Evolutionary conservation across 768 basidiomycete species (phyloP), one percentile per base, ranked within the genome.

Genomic region (Fibroporia radiculosa): DNA sequence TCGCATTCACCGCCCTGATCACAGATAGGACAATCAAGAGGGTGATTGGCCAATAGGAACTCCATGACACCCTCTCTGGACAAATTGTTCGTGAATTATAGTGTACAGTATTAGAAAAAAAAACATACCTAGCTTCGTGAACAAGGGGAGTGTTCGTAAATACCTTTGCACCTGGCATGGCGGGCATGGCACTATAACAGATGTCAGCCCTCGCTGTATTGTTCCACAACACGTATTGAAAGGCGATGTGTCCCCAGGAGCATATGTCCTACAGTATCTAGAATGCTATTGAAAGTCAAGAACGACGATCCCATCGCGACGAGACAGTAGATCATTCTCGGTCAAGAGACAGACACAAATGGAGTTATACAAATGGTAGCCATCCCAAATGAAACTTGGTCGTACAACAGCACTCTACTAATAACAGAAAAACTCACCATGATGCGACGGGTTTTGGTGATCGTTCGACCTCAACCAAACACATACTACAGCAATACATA

Each of bases 1-100:
- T 97, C 93, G 63, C 93, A 99, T 75, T 97, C 93, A 47, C 96
- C 95, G 62, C 93, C 95, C 67, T 98, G 93, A 62, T 99, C 96
- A 58, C 96, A 99, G 51, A 98, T 87, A 18, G 96, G 96, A 66
- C 96, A 99, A 63, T 99, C 96, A 45, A 99, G 75, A 2, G 96
- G 96, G 59, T 99, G 96, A 66, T 99, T 98, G 47, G 95, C 80
- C 48, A 98, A 80, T 29, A 98, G 75, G 67, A 98, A 96, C 61
- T 98, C 96, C 96, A 99, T 98, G 48, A 98, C 95, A 40, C 96
- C 96, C 66, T 96, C 93, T 18, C 93, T 88, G 55, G 25, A 40
- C n/a, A n/a, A 18, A 27, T 13, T 18, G 1, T 0, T 8, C 22
- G 19, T 56, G 27, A 57, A 45, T 42, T 14, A 34, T 28, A 13